Evolutionary conservation across 192 early-diverging fungal genomes (phyloP), one percentile per base, ranked within the genome.

Genomic region (Gaertneriomyces sp.): DNA sequence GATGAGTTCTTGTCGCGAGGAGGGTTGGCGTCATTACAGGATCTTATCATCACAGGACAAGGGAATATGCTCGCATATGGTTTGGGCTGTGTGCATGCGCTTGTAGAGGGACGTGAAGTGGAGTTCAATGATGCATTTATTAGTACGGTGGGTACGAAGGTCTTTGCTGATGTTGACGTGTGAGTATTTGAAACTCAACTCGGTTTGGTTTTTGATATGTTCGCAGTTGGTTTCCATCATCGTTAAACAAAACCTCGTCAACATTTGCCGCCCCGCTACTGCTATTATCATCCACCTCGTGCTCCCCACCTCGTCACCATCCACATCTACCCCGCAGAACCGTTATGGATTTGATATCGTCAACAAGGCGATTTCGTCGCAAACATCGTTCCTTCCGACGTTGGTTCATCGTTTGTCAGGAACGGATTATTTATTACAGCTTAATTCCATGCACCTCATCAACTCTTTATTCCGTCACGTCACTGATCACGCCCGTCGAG

Each of bases 41-140:
- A 80, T 12, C 72, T 81, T 46, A 85, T 89, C 46, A 79, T 79
- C 54, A 81, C 77, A 33, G 55, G 72, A 2, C 72, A 66, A 64
- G 87, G 87, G 10, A 89, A 89, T 58, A 89, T 86, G 4, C 68
- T 89, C 5, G 87, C 87, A 7, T 89, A 89, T 74, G 87, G 88
- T 4, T 68, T 89, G 50, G 81, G 78, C 42, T 83, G 88, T 2
- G 70, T 89, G 51, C 69, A 74, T 38, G 81, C 79, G n/a, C 65
- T 89, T 11, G 81, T 87, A 81, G 87, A 89, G 42, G 84, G 84
- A 3, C 87, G 88, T 87, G 86, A 85, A 2, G 51, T 70, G 12
- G 25, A 33, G 25, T 71, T 88, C 14, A 64, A 61, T 14, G 63
- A 46, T 33, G 68, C 71, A 33, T 84, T 88, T 55, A 79, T 88